phyloP scores from a whole-genome alignment of 106 monocot genomes.

The Hemerocallis citrina region DNA sequence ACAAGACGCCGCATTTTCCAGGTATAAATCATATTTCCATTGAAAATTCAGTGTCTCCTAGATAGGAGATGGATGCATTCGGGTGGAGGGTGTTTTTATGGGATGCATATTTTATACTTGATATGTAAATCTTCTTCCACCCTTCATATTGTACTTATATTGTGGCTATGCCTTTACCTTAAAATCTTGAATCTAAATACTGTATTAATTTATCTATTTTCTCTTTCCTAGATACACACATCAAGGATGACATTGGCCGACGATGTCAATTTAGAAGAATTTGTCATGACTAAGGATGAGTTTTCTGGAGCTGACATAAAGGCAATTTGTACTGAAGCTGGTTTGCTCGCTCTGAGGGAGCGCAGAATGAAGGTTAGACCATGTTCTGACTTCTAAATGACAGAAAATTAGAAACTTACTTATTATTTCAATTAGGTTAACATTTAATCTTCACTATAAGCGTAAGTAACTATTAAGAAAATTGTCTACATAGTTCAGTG shows the following conservation, averaged over 20 bases:
- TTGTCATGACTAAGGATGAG: conserved; percentile 98
- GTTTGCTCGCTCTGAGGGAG: conserved; percentile 86
- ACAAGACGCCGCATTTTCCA: conserved; percentile 88
- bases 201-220: no score
- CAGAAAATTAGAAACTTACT: no score
- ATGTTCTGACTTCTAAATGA: no score
- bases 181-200: neutral
- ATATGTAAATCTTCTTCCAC: neutral
- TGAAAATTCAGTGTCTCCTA: no score
- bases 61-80: no score
- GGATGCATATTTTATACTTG: neutral
- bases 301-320: conserved; percentile 98
- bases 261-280: conserved; percentile 96
- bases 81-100: no score
- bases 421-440: no score
- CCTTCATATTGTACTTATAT: neutral
- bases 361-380: conserved; percentile 80
- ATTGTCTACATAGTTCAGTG: no score
- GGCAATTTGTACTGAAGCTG: conserved; percentile 97
- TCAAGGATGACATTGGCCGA: conserved; percentile 91
- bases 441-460: no score
- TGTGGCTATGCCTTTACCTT: neutral
- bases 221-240: conserved; percentile 67
- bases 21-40: conserved; percentile 20
- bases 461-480: no score